A percentile compares a stretch with the other conserved stretches of the same genome.
These are phyloP conservation scores for Cladosporium sp. DNA, from an alignment of 2,329 filamentous ascomycete species.

Conservation along the genomic window DNA sequence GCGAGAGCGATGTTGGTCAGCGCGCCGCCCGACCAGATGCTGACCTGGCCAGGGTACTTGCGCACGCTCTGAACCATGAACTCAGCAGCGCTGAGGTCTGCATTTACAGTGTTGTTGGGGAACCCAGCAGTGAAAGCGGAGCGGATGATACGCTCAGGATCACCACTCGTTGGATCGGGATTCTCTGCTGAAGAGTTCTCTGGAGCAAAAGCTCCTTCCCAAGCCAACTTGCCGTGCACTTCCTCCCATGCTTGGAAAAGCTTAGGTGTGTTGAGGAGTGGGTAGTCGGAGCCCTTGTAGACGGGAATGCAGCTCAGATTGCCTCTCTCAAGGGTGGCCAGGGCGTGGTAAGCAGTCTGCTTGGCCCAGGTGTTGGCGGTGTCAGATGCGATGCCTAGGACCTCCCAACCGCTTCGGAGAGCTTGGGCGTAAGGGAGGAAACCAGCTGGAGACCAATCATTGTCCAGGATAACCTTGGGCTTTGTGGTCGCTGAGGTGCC, in stretches of 20 bases:
- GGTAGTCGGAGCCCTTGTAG: slow-evolving; percentile 44
- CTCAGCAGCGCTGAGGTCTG: slow-evolving; percentile 38
- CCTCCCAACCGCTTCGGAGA: slow-evolving; percentile 41
- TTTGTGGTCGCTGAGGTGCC: background rate
- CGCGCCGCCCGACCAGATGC: slow-evolving; percentile 44
- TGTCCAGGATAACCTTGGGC: slow-evolving; percentile 42
- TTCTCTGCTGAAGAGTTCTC: slow-evolving; percentile 42
- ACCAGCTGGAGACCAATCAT: slow-evolving; percentile 42
- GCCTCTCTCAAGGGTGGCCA: slow-evolving; percentile 46
- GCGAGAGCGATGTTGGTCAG: slow-evolving; percentile 50
- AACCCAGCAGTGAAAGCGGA: slow-evolving; percentile 45
- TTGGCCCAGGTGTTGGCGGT: slow-evolving; percentile 46
- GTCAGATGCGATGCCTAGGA: slow-evolving; percentile 40
- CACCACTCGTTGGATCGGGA: slow-evolving; percentile 43
- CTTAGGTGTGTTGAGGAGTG: slow-evolving; percentile 44
- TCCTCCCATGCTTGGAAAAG: slow-evolving; percentile 44
- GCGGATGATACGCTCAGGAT: slow-evolving; percentile 40
- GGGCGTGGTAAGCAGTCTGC: slow-evolving; percentile 43
- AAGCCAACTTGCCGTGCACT: slow-evolving; percentile 42
- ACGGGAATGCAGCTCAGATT: slow-evolving; percentile 48
- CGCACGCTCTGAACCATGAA: slow-evolving; percentile 46
- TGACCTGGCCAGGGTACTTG: slow-evolving; percentile 49
- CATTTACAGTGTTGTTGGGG: slow-evolving; percentile 41
- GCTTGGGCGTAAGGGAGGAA: slow-evolving; percentile 45
- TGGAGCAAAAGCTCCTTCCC: slow-evolving; percentile 44